These are phyloP conservation scores for Penicillium soppii DNA, from an alignment of 495 filamentous ascomycete genomes.

Conservation along the genomic window DNA sequence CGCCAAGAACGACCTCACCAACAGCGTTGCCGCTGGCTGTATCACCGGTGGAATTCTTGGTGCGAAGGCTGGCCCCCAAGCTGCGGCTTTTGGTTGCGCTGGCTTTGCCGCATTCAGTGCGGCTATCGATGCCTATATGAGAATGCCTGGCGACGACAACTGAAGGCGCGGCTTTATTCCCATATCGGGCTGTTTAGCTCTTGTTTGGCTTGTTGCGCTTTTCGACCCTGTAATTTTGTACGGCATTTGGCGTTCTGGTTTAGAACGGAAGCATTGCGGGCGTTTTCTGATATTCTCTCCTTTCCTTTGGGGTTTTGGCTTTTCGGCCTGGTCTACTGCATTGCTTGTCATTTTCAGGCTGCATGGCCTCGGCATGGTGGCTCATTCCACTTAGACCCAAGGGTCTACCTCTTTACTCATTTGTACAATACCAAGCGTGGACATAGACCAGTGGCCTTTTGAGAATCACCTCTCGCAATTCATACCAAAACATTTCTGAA, in stretches of 20 bases:
- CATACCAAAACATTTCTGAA: conserved; percentile 2
- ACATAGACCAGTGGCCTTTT: conserved; percentile 3
- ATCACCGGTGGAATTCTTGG: conserved; percentile 87
- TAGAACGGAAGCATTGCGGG: conserved; percentile 30
- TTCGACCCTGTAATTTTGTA: conserved; percentile 21
- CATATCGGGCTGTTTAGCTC: neutral
- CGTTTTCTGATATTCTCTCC: conserved; percentile 19
- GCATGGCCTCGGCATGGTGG: neutral
- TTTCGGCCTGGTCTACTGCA: neutral
- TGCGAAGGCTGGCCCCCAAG: conserved; percentile 83
- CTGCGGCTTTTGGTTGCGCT: conserved; percentile 82
- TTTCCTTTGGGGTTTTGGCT: neutral
- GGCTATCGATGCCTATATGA: conserved; percentile 91
- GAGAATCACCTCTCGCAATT: conserved; percentile 10
- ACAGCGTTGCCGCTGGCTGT: conserved; percentile 86
- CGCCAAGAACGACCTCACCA: conserved; percentile 90
- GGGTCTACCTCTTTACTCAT: conserved; percentile 5
- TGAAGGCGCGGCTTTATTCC: neutral
- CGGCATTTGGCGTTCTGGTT: conserved; percentile 22
- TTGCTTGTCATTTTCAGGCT: neutral
- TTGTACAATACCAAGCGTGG: conserved; percentile 12
- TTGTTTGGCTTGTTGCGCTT: neutral
- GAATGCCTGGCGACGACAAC: conserved; percentile 50
- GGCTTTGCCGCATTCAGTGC: conserved; percentile 95
- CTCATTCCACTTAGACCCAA: neutral